A percentile compares a stretch with the other conserved stretches of the same genome.
Evolutionary conservation across 73 alveolate genomes (phyloP).

Genomic region (Stentor roeselii): DNA sequence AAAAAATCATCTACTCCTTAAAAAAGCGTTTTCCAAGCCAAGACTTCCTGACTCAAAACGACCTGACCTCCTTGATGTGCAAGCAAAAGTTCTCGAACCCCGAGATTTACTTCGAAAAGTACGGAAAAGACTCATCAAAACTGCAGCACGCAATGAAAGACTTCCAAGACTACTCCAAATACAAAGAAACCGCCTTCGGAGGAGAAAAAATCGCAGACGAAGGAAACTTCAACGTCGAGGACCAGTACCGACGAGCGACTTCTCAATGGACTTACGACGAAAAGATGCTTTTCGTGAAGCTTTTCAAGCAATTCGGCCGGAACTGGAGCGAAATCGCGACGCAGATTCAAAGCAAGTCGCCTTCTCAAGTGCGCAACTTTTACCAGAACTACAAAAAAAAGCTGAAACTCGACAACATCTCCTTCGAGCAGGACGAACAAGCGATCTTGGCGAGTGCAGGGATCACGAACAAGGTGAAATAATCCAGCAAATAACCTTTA

Average conservation of each 20-base stretch:
- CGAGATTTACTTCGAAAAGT: neutral
- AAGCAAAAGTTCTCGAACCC: neutral
- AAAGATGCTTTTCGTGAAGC: neutral
- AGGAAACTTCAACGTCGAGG: neutral
- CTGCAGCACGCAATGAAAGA: neutral
- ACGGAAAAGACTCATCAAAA: conserved; percentile 19
- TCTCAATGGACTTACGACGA: conserved; percentile 25
- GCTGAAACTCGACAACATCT: neutral
- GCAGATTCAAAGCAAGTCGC: neutral
- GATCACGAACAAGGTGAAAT: neutral
- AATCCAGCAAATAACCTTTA: too few relatives aligned
- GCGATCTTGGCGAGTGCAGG: conserved; percentile 18
- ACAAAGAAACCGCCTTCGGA: conserved; percentile 17
- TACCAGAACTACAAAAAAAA: conserved; percentile 26
- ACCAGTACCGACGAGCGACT: neutral
- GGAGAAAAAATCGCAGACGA: conserved; percentile 25
- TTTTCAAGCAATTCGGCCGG: neutral
- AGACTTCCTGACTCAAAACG: neutral
- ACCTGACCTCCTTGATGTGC: neutral
- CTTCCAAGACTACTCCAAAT: conserved; percentile 19
- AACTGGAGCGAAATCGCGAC: conserved; percentile 25
- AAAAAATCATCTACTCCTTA: neutral
- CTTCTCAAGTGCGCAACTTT: conserved; percentile 4
- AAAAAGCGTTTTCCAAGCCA: neutral
- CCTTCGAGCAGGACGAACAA: neutral